These are phyloP conservation scores for Pseudocercospora pini-densiflorae DNA, from an alignment of 2,329 filamentous ascomycete species.

Conservation along the genomic window DNA sequence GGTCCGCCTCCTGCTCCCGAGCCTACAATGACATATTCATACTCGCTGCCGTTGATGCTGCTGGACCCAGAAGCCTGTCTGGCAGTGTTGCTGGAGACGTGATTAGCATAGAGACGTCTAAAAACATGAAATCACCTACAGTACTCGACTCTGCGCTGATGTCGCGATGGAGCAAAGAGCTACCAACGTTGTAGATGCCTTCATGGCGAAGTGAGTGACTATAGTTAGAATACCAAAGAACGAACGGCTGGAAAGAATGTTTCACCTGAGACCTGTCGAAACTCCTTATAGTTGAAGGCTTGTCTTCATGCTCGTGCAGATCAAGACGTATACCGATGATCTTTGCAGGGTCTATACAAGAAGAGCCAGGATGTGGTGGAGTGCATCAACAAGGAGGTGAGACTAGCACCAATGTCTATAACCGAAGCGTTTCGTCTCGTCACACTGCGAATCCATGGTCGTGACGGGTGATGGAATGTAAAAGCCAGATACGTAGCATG, in stretches of 20 bases:
- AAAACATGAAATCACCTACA: not conserved
- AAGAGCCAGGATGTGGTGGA: conserved; percentile 1
- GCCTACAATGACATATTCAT: conserved; percentile 68
- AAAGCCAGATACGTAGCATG: too few relatives aligned
- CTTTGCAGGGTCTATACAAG: not conserved
- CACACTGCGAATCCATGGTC: not conserved
- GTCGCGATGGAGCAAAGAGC: not conserved
- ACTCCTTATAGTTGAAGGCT: not conserved
- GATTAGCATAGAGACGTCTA: not conserved
- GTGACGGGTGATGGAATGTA: not conserved
- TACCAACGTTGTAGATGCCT: not conserved
- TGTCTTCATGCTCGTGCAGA: conserved; percentile 1
- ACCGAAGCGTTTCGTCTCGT: not conserved
- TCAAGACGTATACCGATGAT: conserved; percentile 1
- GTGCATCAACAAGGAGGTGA: not conserved
- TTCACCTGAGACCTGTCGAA: not conserved
- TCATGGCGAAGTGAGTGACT: conserved; percentile 6
- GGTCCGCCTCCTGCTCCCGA: conserved; percentile 65
- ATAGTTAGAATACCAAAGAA: conserved; percentile 1
- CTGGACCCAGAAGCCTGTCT: not conserved
- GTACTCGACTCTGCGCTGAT: not conserved
- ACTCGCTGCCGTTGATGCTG: conserved; percentile 37
- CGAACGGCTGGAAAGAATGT: conserved; percentile 4
- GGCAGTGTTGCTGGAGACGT: not conserved
- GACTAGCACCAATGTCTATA: not conserved